Conservation (phyloP, 2,329 filamentous ascomycete genomes). For the Albophoma yamanashiensis region DNA sequence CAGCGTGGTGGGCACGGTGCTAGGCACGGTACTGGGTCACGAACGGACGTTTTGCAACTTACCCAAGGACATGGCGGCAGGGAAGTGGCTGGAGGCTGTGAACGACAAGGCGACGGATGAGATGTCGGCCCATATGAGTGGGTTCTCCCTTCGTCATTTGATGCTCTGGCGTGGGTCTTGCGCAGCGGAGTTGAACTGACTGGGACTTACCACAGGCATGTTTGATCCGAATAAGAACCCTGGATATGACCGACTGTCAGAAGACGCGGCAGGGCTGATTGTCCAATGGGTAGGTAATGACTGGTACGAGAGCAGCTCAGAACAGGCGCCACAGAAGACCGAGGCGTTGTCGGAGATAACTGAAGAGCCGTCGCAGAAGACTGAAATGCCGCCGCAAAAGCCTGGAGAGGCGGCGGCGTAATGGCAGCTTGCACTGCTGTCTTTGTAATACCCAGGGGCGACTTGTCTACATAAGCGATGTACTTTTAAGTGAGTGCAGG, state of each 20-base stretch:
- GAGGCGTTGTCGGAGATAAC: background rate
- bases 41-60: constrained; percentile 85
- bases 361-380: background rate
- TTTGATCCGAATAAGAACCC: constrained; percentile 64
- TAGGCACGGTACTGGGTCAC: constrained; percentile 34
- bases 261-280: constrained; percentile 54
- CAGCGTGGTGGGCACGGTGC: constrained; percentile 43
- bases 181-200: constrained; percentile 3
- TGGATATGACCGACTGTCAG: constrained; percentile 56
- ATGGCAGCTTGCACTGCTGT: no score
- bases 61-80: constrained; percentile 44
- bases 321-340: constrained; percentile 12
- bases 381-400: no score
- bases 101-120: constrained; percentile 78
- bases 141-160: no score
- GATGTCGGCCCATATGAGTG: constrained; percentile 66
- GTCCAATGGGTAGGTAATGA: constrained; percentile 52
- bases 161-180: no score
- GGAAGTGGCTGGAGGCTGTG: constrained; percentile 57
- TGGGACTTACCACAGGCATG: constrained; percentile 40
- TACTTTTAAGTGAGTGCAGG: no score
- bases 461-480: no score
- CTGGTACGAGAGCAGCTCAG: constrained; percentile 52
- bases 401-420: no score
- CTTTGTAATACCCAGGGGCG: no score